Base-by-base conservation (phyloP, 495 filamentous ascomycete genomes). In the Penicillium soppii region DNA sequence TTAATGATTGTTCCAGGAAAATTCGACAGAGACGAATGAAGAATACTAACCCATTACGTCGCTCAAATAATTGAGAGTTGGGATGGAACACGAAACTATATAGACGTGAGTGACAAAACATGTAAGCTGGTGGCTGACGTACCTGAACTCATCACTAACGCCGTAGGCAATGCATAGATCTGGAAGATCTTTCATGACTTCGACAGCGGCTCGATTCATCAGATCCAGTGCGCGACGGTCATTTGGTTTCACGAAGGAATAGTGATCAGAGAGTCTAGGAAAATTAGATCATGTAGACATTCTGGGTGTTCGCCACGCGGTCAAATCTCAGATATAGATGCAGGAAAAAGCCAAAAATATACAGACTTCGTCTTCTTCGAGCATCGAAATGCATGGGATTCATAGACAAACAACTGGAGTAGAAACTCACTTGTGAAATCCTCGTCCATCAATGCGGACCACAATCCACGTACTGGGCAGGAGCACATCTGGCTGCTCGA, bases 391-490 rank as follows among this genome's bases (percentile, higher is more conserved):
- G 13, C n/a, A 37, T 15, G 16, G 13, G 19, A 32, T 4, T 16
- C 7, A 4, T 12, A 27, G n/a, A 22, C 21, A 21, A 38, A 27
- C 13, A 33, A 10, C 19, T 41, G n/a, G 36, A 40, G 26, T 23
- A 10, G 20, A 36, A n/a, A 64, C 76, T 57, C 73, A 92, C 89
- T 91, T 94, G 58, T 91, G 90, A 63, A 97, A 97, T 23, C 89
- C 89, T 50, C 91, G 81, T 4, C 94, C 94, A 65, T 98, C 94
- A 48, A 97, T 84, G 39, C 94, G 84, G 46, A 98, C 83, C 7
- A 97, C 88, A 35, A 97, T 85, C 89, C 89, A 98, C 8, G 92
- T 97, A 54, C 91, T 92, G 21, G 86, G 90, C 4, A 97, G 83
- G 35, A 97, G 73, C 21, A 69, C 69, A 61, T 95, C 88, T 4